Conservation (phyloP, 768 basidiomycete species). For the Amyloporia xantha region DNA sequence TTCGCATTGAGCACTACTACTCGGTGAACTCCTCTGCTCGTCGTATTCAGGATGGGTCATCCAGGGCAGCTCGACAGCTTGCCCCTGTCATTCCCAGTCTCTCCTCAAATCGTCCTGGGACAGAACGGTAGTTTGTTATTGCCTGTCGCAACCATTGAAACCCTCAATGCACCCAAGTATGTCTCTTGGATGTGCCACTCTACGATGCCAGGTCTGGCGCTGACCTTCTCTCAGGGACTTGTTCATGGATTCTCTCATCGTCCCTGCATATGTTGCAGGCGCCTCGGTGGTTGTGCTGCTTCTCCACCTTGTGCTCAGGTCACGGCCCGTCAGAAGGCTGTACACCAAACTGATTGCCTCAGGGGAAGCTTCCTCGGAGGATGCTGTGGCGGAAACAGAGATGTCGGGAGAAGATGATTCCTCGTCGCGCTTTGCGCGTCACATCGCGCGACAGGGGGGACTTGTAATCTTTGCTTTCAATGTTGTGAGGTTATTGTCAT, state of each 20-base stretch:
- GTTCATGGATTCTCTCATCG: background rate
- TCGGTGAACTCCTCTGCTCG: too few species aligned
- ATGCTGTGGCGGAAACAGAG: conserved; percentile 25
- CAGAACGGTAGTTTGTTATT: background rate
- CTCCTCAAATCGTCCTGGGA: background rate
- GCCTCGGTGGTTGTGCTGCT: background rate
- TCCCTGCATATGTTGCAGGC: background rate
- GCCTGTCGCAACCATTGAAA: background rate
- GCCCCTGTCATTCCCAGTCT: background rate
- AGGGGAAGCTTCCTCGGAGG: background rate
- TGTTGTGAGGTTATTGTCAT: conserved; percentile 29
- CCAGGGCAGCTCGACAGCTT: too few species aligned
- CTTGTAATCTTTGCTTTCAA: conserved; percentile 27
- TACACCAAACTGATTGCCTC: background rate
- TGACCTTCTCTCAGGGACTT: too few species aligned
- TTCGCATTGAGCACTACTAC: too few species aligned
- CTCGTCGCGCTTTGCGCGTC: conserved; percentile 22
- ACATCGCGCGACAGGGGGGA: conserved; percentile 23
- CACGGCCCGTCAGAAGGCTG: background rate
- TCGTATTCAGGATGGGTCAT: too few species aligned
- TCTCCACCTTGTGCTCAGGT: background rate
- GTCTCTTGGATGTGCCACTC: too few species aligned
- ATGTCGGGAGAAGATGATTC: conserved; percentile 33
- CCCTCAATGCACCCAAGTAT: too few species aligned
- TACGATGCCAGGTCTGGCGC: too few species aligned